These are phyloP conservation scores for Casaregolazyma suthepensis DNA, from an alignment of 1,139 yeast species.

Conservation along the genomic window DNA sequence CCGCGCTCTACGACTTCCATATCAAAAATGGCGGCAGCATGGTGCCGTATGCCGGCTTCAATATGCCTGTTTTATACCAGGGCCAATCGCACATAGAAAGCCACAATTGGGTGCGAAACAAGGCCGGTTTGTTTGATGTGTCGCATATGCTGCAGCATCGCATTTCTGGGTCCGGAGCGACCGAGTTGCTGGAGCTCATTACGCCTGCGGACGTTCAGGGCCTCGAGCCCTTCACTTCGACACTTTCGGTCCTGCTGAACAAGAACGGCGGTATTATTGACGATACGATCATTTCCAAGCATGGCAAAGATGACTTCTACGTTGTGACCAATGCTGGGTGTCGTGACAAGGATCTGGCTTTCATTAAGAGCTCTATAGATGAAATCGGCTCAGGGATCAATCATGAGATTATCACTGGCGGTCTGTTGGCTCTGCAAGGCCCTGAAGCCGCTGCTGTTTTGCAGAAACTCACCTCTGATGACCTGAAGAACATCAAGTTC, in stretches of 20 bases:
- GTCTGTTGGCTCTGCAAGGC: slow-evolving; percentile 87
- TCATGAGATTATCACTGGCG: slow-evolving; percentile 65
- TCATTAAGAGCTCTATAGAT: slow-evolving; percentile 50
- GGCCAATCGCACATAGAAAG: slow-evolving; percentile 84
- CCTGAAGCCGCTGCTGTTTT: slow-evolving; percentile 68
- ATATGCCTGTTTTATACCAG: slow-evolving; percentile 87
- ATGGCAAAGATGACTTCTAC: slow-evolving; percentile 67
- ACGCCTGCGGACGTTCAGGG: slow-evolving; percentile 76
- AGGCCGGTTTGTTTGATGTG: slow-evolving; percentile 91
- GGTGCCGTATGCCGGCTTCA: slow-evolving; percentile 93
- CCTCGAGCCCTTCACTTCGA: slow-evolving; percentile 54
- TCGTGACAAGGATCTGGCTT: slow-evolving; percentile 68
- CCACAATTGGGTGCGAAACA: slow-evolving; percentile 85
- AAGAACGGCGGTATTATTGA: slow-evolving; percentile 72
- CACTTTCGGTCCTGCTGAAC: slow-evolving; percentile 74
- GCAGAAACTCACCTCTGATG: slow-evolving; percentile 60
- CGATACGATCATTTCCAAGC: slow-evolving; percentile 87
- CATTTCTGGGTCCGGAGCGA: slow-evolving; percentile 61
- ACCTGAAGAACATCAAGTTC: slow-evolving; percentile 59
- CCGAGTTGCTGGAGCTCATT: slow-evolving; percentile 64
- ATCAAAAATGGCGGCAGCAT: slow-evolving; percentile 74
- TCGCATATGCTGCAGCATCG: slow-evolving; percentile 95
- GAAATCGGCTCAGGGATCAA: slow-evolving; percentile 35
- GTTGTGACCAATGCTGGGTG: slow-evolving; percentile 98
- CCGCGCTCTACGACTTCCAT: slow-evolving; percentile 82